Evolutionary conservation across 352 stramenopile species (phyloP).

Genomic region (Albugo candida): DNA sequence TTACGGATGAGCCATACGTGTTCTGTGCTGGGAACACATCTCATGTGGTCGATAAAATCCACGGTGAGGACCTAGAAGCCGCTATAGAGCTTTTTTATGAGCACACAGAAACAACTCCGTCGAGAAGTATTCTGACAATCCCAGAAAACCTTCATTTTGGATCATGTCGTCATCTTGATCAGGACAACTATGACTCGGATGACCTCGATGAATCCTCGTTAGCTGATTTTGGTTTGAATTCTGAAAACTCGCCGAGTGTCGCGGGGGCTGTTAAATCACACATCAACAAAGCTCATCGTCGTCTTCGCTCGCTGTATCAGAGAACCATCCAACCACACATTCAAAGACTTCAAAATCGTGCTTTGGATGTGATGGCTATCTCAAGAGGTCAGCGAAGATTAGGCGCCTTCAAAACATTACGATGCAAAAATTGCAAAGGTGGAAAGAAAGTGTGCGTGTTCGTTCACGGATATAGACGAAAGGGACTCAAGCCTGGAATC

Average conservation of each 20-base stretch:
- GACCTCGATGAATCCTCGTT: no score
- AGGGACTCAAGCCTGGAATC: not conserved
- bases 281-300: no score
- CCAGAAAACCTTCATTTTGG: constrained; percentile 1
- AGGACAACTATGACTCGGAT: not conserved
- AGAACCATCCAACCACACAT: not conserved
- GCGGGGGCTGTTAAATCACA: not conserved
- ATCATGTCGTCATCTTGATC: constrained; percentile 2
- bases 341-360: not conserved
- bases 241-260: not conserved
- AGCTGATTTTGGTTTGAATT: no score
- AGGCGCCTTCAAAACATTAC: constrained; percentile 1
- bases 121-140: constrained; percentile 2
- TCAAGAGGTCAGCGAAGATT: not conserved
- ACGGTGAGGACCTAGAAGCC: constrained; percentile 9
- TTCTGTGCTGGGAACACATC: constrained; percentile 9
- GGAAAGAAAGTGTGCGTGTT: constrained; percentile 15
- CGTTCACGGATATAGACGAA: constrained; percentile 14
- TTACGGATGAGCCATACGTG: constrained; percentile 17
- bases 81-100: constrained; percentile 8
- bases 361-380: not conserved
- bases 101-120: constrained; percentile 3
- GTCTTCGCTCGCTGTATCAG: not conserved
- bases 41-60: constrained; percentile 2
- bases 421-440: constrained; percentile 6